phyloP scores from a whole-genome alignment of 352 stramenopile species.

The Halophytophthora batemanensis region DNA sequence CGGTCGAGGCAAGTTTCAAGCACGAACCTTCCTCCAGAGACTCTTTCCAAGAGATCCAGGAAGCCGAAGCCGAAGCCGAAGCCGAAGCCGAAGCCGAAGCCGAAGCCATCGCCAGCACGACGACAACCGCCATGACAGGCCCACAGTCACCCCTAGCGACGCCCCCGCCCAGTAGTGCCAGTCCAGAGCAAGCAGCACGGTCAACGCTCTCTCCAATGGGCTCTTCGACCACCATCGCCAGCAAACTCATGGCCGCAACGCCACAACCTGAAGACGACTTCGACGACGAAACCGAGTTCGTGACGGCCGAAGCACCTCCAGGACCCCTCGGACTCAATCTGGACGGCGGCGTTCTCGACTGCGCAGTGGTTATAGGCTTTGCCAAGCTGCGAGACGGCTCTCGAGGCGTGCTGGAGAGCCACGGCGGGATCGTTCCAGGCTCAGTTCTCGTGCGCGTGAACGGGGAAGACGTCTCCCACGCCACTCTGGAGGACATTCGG shows the following conservation, averaged over 20 bases:
- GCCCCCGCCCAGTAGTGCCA: no score
- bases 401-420: slow-evolving; percentile 43
- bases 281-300: slow-evolving; percentile 16
- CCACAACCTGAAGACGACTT: slow-evolving; percentile 22
- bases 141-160: no score
- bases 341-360: slow-evolving; percentile 40
- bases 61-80: slow-evolving; percentile 3
- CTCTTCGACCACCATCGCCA: slow-evolving; percentile 18
- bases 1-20: slow-evolving; percentile 14
- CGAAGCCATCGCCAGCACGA: slow-evolving; percentile 1
- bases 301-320: slow-evolving; percentile 42
- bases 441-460: slow-evolving; percentile 68
- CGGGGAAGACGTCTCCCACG: slow-evolving; percentile 52
- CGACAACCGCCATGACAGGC: no score
- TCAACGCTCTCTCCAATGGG: slow-evolving; percentile 24
- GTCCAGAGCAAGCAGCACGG: no score
- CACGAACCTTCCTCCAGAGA: slow-evolving; percentile 13
- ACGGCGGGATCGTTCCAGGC: slow-evolving; percentile 49
- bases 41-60: slow-evolving; percentile 21
- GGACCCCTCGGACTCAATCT: slow-evolving; percentile 69
- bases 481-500: slow-evolving; percentile 34
- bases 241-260: slow-evolving; percentile 18
- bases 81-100: slow-evolving; percentile 1
- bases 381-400: slow-evolving; percentile 52
- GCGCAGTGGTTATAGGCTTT: slow-evolving; percentile 67